Evolutionary conservation across 768 basidiomycete species (phyloP).

Genomic region (Phanerochaete carnosa): DNA sequence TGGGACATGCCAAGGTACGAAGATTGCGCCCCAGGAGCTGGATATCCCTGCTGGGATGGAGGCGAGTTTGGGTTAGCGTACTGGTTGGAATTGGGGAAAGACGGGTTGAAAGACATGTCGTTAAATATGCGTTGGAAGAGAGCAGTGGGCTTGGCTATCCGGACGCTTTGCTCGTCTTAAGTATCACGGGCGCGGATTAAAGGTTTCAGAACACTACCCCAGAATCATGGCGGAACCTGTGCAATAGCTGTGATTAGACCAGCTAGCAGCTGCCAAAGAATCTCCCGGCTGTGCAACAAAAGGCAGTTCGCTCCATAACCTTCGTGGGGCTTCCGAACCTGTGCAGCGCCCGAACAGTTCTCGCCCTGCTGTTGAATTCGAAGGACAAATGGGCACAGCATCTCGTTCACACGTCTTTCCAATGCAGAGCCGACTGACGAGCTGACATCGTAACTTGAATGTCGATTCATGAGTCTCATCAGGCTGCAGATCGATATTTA

Average conservation of each 20-base stretch:
- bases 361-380: background rate
- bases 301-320: background rate
- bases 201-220: background rate
- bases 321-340: background rate
- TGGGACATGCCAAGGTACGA: background rate
- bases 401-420: background rate
- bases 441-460: no score
- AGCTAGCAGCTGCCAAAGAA: background rate
- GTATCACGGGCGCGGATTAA: background rate
- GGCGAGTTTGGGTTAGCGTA: background rate
- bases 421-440: background rate
- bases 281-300: background rate
- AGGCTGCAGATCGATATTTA: no score
- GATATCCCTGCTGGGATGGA: background rate
- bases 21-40: background rate
- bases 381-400: background rate
- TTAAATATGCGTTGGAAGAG: background rate
- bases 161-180: background rate
- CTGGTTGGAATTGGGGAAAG: background rate
- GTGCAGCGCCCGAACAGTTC: background rate
- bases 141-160: background rate
- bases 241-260: background rate
- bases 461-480: no score
- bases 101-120: conserved; percentile 6
- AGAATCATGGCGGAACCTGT: background rate